Evolutionary conservation across 1,284 basidiomycete species (phyloP).

Genomic region (Paramarasmius palmivorus): DNA sequence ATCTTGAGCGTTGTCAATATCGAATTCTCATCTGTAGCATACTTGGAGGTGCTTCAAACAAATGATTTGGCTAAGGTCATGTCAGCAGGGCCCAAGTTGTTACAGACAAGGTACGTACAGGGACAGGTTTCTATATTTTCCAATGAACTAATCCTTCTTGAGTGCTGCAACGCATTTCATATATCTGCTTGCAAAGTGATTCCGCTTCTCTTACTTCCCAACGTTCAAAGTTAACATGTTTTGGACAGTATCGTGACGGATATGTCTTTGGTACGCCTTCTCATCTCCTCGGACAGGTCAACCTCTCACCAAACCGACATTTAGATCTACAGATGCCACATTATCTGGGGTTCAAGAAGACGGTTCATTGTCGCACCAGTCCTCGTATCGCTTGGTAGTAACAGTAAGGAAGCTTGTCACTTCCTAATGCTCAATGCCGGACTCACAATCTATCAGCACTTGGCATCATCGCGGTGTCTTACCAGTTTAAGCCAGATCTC

Average conservation of each 20-base stretch:
- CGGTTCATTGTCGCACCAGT: background rate
- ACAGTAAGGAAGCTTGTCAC: background rate
- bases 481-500: background rate
- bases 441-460: background rate
- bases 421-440: background rate
- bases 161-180: background rate
- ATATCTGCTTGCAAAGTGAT: background rate
- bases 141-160: no score
- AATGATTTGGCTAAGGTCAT: background rate
- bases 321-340: background rate
- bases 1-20: background rate
- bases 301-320: no score
- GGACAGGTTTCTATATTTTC: background rate
- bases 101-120: no score
- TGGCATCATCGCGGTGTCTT: background rate
- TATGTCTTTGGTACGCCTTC: background rate
- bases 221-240: background rate
- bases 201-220: no score
- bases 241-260: background rate
- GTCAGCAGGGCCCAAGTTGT: no score
- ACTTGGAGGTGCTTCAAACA: background rate
- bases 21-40: background rate
- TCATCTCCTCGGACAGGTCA: background rate
- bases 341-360: constrained; percentile 1
- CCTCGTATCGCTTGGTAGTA: background rate